Base-by-base conservation (phyloP, 805 yeast genomes). In the Hanseniaspora clermontiae region DNA sequence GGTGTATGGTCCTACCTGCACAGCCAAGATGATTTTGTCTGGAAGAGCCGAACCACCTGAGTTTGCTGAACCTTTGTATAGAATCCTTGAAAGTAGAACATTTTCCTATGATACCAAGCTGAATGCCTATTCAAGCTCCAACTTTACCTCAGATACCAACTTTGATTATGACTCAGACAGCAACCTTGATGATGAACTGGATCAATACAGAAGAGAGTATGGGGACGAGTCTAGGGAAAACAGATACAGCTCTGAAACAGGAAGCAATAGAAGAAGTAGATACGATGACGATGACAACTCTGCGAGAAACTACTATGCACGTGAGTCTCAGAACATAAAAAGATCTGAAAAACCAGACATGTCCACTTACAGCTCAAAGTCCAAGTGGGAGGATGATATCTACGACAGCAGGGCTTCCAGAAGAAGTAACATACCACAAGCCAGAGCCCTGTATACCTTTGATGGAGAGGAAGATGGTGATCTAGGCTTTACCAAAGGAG, bases 1-100 rank as follows among this genome's bases (percentile, higher is more conserved):
- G 71, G 91, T 91, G 66, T 91, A 91, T 67, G 97, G 98, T 40
- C 77, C 76, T 62, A 81, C 78, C 61, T 85, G 95, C 68, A 89
- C 93, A 59, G 95, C 97, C n/a, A 80, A 87, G 68, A 76, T 77
- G 66, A 86, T 91, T 64, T 75, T 91, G 54, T 72, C 83, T 7
- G 98, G 98, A 42, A 78, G 84, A 61, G 87, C 91, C n/a, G 91
- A 88, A 49, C 80, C 96, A 3, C 97, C 97, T 2, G 88, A 96
- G 32, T 89, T 85, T 11, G 85, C 89, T 62, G 97, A 89, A 60
- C 78, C 93, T 5, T 76, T 91, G 61, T 82, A 88, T 80, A 78
- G 95, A 64, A 84, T 91, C 15, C 76, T 91, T 60, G 91, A 89
- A 61, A 81, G 93, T 34, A 78, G 90, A 62, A 95, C 88, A 1